Evolutionary conservation across 306 rosid species (phyloP), one percentile per base, ranked within the genome.

Genomic region (Carpinus fangiana): DNA sequence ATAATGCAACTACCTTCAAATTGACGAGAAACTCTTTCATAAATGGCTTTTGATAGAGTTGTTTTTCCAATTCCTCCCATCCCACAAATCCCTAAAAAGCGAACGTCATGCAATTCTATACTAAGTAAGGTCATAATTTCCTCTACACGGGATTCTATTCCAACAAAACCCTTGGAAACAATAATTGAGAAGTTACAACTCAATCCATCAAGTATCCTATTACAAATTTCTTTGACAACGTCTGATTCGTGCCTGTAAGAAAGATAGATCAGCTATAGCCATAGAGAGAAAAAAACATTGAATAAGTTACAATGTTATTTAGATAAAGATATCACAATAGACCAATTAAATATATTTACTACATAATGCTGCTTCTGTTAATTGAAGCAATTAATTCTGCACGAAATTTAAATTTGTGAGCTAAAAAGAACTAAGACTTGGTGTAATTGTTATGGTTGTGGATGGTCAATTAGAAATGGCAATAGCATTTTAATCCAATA

Each of bases 41-140:
- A 78, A 43, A 78, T 12, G 5, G 12, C 51, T 69, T 31, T 56
- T 1, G 81, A 53, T 0, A 52, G 52, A 56, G 76, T 56, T 56
- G 74, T 67, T 43, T 82, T 82, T 0, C 80, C 80, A 23, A 61
- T 5, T 2, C 78, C 71, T 0, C 78, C 78, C 78, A 75, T 75
- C 18, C 81, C 84, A 80, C 78, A 66, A 45, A 82, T 76, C 2
- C 85, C 85, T 23, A 76, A 1, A 41, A 77, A 82, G 12, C 31
- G 55, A 65, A 82, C 71, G 53, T 72, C 78, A 1, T 28, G 12
- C 21, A 12, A 36, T 10, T 26, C 47, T 14, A 21, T 9, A 17
- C 69, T 23, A 13, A 69, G 31, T 41, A 12, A 64, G 56, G 41
- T 68, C n/a, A 2, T 2, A 31, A 77, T 66, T 12, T 59, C 76